Conservation (phyloP, 2,329 filamentous ascomycete genomes). For the Xenoacremonium recifei region DNA sequence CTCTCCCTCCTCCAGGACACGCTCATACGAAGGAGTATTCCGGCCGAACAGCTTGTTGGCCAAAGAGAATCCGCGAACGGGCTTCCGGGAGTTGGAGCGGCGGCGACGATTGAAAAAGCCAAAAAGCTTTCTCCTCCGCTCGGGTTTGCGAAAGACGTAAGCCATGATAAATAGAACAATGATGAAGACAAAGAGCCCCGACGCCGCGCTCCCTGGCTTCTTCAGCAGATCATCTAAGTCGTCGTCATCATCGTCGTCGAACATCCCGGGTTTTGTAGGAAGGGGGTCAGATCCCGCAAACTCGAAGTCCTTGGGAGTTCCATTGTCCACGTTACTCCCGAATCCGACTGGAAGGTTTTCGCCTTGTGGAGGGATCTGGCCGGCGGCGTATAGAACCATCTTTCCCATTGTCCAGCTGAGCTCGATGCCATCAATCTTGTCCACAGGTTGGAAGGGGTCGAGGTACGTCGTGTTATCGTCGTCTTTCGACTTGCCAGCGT, state of each 20-base stretch:
- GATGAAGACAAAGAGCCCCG: conserved; percentile 75
- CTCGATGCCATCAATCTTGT: conserved; percentile 88
- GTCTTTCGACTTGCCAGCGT: conserved; percentile 64
- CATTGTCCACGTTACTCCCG: conserved; percentile 72
- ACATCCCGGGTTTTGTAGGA: conserved; percentile 21
- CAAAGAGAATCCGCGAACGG: conserved; percentile 50
- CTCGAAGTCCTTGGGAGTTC: conserved; percentile 76
- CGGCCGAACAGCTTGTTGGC: conserved; percentile 67
- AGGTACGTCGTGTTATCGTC: conserved; percentile 70
- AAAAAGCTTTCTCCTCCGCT: conserved; percentile 54
- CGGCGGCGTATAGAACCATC: conserved; percentile 91
- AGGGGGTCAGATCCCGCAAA: conserved; percentile 63
- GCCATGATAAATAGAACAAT: conserved; percentile 66
- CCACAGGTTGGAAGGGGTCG: conserved; percentile 86
- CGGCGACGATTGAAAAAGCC: conserved; percentile 27
- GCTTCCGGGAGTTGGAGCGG: conserved; percentile 30
- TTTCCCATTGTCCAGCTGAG: conserved; percentile 97
- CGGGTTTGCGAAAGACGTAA: conserved; percentile 77
- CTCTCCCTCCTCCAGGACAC: conserved; percentile 81
- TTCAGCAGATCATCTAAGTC: conserved; percentile 65
- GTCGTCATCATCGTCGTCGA: conserved; percentile 49
- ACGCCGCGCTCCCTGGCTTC: conserved; percentile 67
- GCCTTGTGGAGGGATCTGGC: conserved; percentile 70
- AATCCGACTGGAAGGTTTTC: conserved; percentile 78
- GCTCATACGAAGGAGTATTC: conserved; percentile 65